Conservation (phyloP, 2,329 filamentous ascomycete species). For the Fusarium irregulare region DNA sequence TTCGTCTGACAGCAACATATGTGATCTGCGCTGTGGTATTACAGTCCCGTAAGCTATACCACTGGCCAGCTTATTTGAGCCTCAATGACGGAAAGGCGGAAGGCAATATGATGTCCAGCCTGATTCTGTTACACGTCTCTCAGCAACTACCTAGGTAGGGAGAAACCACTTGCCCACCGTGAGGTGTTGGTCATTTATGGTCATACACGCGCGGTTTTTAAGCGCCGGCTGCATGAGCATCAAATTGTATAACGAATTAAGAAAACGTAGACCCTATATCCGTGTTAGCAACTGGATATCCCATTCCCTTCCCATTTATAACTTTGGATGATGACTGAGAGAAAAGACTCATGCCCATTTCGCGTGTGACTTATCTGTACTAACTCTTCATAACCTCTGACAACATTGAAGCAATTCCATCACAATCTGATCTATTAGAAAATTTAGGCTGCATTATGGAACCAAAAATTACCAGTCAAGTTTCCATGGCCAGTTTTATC, state of each 20-base stretch:
- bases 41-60: background rate
- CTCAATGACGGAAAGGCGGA: background rate
- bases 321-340: background rate
- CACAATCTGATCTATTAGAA: background rate
- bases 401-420: background rate
- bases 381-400: background rate
- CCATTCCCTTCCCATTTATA: background rate
- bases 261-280: background rate
- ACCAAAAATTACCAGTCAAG: background rate
- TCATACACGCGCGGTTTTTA: slow-evolving; percentile 11
- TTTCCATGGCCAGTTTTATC: background rate
- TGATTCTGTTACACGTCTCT: background rate
- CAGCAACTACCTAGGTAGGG: background rate
- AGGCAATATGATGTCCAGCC: background rate
- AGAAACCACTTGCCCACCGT: background rate
- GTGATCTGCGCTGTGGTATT: background rate
- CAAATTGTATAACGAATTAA: background rate
- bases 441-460: background rate
- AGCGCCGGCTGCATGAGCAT: background rate
- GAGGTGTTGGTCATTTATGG: slow-evolving; percentile 3
- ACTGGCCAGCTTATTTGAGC: background rate
- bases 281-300: background rate
- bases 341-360: background rate
- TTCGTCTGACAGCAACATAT: slow-evolving; percentile 10
- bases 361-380: too few species aligned